A percentile compares a stretch with the other conserved stretches of the same genome.
Conservation (phyloP, 257 asterid genomes). For the Capsicum pubescens region DNA sequence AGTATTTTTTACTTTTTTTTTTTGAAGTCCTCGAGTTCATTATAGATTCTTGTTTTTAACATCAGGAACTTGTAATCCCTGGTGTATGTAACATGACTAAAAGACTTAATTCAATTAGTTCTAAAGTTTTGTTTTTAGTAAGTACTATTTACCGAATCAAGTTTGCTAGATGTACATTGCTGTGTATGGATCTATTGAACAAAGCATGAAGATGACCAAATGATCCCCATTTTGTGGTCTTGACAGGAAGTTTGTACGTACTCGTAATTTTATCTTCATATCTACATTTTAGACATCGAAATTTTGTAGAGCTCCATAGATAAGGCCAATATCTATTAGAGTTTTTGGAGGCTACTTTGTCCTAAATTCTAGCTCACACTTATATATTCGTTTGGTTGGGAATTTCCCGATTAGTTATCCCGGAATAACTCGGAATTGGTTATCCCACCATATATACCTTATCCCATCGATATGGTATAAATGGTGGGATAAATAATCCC, state of each 20-base stretch:
- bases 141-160: neutral
- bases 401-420: too few species aligned
- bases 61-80: neutral
- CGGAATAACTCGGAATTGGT: too few species aligned
- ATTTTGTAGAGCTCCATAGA: too few species aligned
- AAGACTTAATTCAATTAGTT: neutral
- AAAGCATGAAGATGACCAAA: neutral
- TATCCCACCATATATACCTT: too few species aligned
- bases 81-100: neutral
- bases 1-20: neutral
- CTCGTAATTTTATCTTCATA: neutral
- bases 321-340: too few species aligned
- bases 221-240: neutral
- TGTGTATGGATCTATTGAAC: neutral
- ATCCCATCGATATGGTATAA: too few species aligned
- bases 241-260: neutral
- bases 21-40: neutral
- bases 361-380: too few species aligned
- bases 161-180: neutral
- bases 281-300: neutral
- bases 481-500: too few species aligned
- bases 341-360: too few species aligned
- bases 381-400: too few species aligned
- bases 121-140: neutral
- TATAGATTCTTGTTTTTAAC: neutral